Percentiles rank a stretch among this genome's conserved stretches.
These are phyloP conservation scores for Nannizziopsis barbatae DNA, from an alignment of 2,329 filamentous ascomycete genomes.

Conservation along the genomic window DNA sequence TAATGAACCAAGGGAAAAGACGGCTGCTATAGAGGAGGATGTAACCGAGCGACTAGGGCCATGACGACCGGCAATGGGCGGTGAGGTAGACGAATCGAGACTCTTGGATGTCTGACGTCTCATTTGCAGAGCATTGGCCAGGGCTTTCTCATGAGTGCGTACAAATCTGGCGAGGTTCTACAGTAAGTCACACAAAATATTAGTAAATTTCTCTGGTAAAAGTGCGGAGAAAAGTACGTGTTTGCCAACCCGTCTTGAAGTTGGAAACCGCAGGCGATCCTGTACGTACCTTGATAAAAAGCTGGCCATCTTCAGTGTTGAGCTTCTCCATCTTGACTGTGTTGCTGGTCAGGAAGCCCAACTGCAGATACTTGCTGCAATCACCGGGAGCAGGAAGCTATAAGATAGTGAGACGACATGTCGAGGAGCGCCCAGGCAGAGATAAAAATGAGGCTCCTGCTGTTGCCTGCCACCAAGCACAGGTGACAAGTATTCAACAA, in stretches of 20 bases:
- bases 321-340: slow-evolving; percentile 37
- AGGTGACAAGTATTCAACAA: slow-evolving; percentile 3
- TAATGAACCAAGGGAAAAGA: slow-evolving; percentile 74
- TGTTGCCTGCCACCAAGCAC: neutral
- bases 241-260: neutral
- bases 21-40: slow-evolving; percentile 62
- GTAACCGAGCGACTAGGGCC: slow-evolving; percentile 56
- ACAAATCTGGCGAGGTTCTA: slow-evolving; percentile 94
- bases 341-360: slow-evolving; percentile 20
- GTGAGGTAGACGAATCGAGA: slow-evolving; percentile 48
- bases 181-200: slow-evolving; percentile 7
- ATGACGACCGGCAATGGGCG: slow-evolving; percentile 48
- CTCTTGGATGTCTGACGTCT: slow-evolving; percentile 59
- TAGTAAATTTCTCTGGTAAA: neutral
- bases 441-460: neutral
- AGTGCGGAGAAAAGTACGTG: neutral
- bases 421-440: slow-evolving; percentile 2
- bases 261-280: neutral
- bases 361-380: slow-evolving; percentile 18
- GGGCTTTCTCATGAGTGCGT: slow-evolving; percentile 90
- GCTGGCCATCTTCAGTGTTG: slow-evolving; percentile 41
- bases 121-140: slow-evolving; percentile 88
- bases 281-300: slow-evolving; percentile 36
- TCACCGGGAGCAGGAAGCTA: slow-evolving; percentile 4
- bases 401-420: slow-evolving; percentile 4